Percentiles rank a stretch among this genome's conserved stretches.
Evolutionary conservation across 805 yeast species (phyloP).

Genomic region (Candida hispaniensis): DNA sequence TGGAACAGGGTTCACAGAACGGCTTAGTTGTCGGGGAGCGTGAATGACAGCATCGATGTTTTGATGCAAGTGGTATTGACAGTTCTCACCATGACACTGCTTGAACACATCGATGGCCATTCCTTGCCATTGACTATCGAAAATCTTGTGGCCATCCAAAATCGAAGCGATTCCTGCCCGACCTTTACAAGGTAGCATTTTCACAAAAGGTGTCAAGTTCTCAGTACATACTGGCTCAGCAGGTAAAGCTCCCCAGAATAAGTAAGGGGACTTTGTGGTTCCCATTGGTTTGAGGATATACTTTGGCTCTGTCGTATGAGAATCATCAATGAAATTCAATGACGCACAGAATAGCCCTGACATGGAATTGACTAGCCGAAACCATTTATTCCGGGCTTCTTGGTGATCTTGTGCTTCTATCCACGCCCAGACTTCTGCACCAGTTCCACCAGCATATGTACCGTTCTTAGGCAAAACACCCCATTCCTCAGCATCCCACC

Average conservation of each 20-base stretch:
- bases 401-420: constrained; percentile 51
- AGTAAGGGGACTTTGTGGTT: constrained; percentile 28
- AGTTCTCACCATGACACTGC: constrained; percentile 30
- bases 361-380: constrained; percentile 54
- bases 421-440: constrained; percentile 87
- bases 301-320: constrained; percentile 60
- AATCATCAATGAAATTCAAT: constrained; percentile 71
- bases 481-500: constrained; percentile 88
- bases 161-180: constrained; percentile 77
- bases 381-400: constrained; percentile 60
- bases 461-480: constrained; percentile 74
- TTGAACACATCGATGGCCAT: constrained; percentile 76
- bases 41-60: constrained; percentile 63
- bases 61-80: constrained; percentile 39
- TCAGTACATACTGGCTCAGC: constrained; percentile 96
- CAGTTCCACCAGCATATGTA: constrained; percentile 73
- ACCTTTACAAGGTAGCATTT: constrained; percentile 84
- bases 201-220: constrained; percentile 86
- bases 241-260: constrained; percentile 79
- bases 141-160: constrained; percentile 74
- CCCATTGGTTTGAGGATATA: constrained; percentile 19
- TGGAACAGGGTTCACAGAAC: constrained; percentile 60
- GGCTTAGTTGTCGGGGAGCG: constrained; percentile 54
- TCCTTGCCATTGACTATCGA: constrained; percentile 88
- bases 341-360: constrained; percentile 95